phyloP scores from a whole-genome alignment of 2,329 filamentous ascomycete species.

The Pseudogymnoascus sp. region DNA sequence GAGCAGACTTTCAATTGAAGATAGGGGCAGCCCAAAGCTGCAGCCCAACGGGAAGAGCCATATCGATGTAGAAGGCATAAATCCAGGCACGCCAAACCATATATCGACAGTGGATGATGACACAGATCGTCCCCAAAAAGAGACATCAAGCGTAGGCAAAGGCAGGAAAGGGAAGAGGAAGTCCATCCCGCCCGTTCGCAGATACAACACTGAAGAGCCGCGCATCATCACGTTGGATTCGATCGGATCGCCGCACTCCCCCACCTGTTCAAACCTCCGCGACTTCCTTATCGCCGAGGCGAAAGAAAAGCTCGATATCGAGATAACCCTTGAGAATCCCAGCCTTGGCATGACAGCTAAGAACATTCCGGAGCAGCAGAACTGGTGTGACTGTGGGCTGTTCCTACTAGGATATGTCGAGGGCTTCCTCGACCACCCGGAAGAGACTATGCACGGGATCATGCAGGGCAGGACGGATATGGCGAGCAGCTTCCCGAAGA shows the following conservation, averaged over 20 bases:
- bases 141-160: conserved; percentile 17
- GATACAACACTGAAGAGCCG: conserved; percentile 45
- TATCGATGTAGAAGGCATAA: not conserved
- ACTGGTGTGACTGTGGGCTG: conserved; percentile 82
- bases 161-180: conserved; percentile 30
- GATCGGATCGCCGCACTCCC: conserved; percentile 54
- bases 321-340: conserved; percentile 23
- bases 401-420: conserved; percentile 79
- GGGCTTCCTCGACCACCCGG: conserved; percentile 69
- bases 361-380: conserved; percentile 69
- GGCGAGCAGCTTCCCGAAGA: conserved; percentile 25
- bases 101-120: conserved; percentile 10
- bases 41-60: conserved; percentile 8
- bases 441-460: conserved; percentile 58
- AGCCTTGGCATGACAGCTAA: conserved; percentile 57
- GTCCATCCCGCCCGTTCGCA: conserved; percentile 27
- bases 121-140: conserved; percentile 6
- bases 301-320: conserved; percentile 43
- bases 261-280: conserved; percentile 60
- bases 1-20: conserved; percentile 9
- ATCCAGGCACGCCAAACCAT: not conserved
- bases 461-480: conserved; percentile 44
- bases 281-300: conserved; percentile 72
- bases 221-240: conserved; percentile 86
- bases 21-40: conserved; percentile 13